These are phyloP conservation scores for Crithidia sp. DNA, from an alignment of 208 protist species.

Conservation along the genomic window DNA sequence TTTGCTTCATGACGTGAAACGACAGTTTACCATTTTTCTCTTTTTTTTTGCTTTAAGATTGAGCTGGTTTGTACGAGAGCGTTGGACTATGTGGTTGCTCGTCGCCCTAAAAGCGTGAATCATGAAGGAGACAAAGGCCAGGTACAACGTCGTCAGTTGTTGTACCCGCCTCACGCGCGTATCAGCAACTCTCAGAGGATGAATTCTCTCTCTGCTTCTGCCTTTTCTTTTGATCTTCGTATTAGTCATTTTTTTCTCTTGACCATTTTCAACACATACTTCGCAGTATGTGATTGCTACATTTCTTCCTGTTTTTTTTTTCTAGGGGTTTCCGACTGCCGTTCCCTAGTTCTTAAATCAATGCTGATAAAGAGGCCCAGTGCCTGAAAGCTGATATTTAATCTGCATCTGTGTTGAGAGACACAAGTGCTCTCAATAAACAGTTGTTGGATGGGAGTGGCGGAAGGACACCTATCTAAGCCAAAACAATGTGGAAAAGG, in stretches of 20 bases:
- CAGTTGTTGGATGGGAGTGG: too few species aligned
- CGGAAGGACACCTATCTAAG: too few species aligned
- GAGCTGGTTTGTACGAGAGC: conserved; percentile 15
- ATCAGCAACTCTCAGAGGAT: conserved; percentile 2
- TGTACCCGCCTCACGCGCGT: neutral
- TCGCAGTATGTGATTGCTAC: too few species aligned
- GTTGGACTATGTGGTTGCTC: conserved; percentile 14
- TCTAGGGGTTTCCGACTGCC: too few species aligned
- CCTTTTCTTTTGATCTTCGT: neutral
- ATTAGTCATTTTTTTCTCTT: neutral
- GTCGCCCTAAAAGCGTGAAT: neutral
- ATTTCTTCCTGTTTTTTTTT: neutral
- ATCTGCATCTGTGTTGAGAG: too few species aligned
- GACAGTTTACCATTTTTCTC: conserved; percentile 29
- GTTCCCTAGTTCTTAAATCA: too few species aligned
- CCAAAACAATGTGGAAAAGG: too few species aligned
- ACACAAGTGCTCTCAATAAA: too few species aligned
- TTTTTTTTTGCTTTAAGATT: conserved; percentile 6
- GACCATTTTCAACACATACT: neutral
- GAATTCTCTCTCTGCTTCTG: conserved; percentile 26
- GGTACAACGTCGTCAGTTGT: neutral
- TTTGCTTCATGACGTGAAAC: conserved; percentile 7
- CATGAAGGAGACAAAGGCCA: neutral
- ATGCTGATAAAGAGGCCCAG: too few species aligned
- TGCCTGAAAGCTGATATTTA: too few species aligned